phyloP scores from a whole-genome alignment of 306 rosid species.

The Acacia crassicarpa region DNA sequence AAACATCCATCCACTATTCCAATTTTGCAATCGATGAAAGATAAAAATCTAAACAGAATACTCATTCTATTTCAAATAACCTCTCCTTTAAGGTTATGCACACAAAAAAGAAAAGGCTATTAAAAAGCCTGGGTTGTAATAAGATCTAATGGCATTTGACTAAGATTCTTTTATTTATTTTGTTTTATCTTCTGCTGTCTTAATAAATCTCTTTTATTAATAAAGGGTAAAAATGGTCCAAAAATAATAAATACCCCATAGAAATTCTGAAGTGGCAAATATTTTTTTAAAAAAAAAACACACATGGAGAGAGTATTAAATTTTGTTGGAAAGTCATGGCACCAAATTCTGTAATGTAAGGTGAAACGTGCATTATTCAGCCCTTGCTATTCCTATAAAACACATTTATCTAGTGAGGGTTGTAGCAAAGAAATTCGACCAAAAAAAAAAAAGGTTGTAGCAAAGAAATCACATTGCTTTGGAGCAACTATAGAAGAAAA shows the following conservation, averaged over 20 bases:
- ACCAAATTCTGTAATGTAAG: neutral
- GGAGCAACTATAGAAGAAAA: slow-evolving; percentile 1
- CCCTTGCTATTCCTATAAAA: neutral
- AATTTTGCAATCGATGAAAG: neutral
- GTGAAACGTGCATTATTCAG: neutral
- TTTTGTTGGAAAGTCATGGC: neutral
- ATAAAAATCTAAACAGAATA: neutral
- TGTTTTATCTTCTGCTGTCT: neutral
- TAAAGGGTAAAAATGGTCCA: too few species aligned
- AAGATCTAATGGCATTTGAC: neutral
- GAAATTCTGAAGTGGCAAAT: neutral
- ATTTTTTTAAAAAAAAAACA: too few species aligned
- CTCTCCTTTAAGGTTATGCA: neutral
- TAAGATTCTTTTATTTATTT: neutral
- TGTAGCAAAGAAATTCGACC: slow-evolving; percentile 13
- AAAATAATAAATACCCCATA: neutral
- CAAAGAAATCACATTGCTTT: neutral
- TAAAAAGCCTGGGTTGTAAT: too few species aligned
- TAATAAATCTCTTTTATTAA: too few species aligned
- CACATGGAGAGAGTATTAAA: neutral
- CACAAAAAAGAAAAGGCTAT: neutral
- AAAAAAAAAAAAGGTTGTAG: too few species aligned
- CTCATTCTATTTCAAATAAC: neutral
- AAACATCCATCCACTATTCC: neutral
- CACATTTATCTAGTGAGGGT: neutral